phyloP scores from a whole-genome alignment of 2,329 filamentous ascomycete genomes.

The Acrocalymma vagum region DNA sequence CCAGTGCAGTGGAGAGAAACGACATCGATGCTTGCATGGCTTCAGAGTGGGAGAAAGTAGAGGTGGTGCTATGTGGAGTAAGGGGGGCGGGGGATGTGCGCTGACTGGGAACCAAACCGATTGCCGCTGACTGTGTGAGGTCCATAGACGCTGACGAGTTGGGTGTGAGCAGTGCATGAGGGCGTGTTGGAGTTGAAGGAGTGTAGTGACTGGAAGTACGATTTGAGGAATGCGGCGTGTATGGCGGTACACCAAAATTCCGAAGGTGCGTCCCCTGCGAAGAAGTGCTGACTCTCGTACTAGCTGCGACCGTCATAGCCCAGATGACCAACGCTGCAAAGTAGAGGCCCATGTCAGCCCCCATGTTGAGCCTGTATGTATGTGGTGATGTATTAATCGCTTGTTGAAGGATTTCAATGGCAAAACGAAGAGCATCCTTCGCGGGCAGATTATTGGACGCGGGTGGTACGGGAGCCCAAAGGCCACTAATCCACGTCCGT shows the following conservation, averaged over 20 bases:
- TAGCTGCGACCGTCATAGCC: slow-evolving; percentile 40
- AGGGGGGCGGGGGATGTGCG: slow-evolving; percentile 22
- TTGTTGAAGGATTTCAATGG: slow-evolving; percentile 36
- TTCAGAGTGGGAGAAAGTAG: slow-evolving; percentile 27
- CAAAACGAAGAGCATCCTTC: slow-evolving; percentile 34
- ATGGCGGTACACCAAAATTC: too few relatives aligned
- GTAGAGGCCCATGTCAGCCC: slow-evolving; percentile 45
- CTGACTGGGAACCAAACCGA: slow-evolving; percentile 19
- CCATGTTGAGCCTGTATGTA: slow-evolving; percentile 28
- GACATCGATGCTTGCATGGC: slow-evolving; percentile 27
- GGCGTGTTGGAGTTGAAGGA: slow-evolving; percentile 11
- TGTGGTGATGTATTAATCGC: slow-evolving; percentile 28
- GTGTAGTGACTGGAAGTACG: slow-evolving; percentile 16
- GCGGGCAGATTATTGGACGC: slow-evolving; percentile 18
- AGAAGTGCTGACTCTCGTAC: slow-evolving; percentile 19
- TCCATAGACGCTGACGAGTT: slow-evolving; percentile 11
- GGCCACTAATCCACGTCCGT: slow-evolving; percentile 44
- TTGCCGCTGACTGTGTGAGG: slow-evolving; percentile 15
- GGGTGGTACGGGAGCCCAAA: slow-evolving; percentile 27
- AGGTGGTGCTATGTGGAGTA: slow-evolving; percentile 13
- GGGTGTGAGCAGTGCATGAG: slow-evolving; percentile 9
- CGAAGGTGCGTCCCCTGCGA: slow-evolving; percentile 13
- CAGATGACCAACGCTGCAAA: slow-evolving; percentile 46
- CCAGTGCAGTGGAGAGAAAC: slow-evolving; percentile 34
- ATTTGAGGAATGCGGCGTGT: too few relatives aligned